phyloP scores from a whole-genome alignment of 2,329 filamentous ascomycete species.

The Fusarium lyarnte region DNA sequence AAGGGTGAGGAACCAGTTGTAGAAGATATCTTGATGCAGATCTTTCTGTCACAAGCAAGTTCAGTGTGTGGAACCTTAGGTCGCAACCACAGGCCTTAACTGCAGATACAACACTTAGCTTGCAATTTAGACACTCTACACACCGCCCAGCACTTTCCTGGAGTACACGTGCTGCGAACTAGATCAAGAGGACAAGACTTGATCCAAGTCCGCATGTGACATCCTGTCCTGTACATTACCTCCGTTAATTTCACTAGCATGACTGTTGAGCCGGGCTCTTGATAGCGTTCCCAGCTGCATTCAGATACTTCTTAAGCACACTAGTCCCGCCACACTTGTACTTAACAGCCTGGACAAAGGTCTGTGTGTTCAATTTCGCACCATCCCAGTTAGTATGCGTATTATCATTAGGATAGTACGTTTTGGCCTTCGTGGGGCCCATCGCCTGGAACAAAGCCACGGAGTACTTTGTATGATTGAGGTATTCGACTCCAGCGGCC shows the following conservation, averaged over 20 bases:
- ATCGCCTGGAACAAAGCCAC: no score
- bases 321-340: neutral
- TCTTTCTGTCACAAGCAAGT: rapidly evolving
- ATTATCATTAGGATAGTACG: no score
- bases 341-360: neutral
- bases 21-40: rapidly evolving
- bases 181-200: no score
- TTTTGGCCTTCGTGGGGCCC: no score
- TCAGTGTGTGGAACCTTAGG: neutral
- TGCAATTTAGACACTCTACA: no score
- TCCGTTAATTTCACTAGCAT: neutral
- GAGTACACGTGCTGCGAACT: rapidly evolving
- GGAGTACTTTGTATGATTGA: no score
- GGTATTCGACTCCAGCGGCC: no score
- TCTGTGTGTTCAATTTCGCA: neutral
- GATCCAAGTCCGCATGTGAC: neutral
- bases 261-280: neutral
- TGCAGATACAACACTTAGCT: neutral
- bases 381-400: no score
- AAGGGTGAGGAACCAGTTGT: neutral
- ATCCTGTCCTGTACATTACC: rapidly evolving
- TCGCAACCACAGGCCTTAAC: neutral
- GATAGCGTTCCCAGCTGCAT: neutral
- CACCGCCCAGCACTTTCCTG: neutral
- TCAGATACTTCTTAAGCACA: neutral